Evolutionary conservation across 2,329 filamentous ascomycete species (phyloP).

Genomic region (Paecilomyces formosus): DNA sequence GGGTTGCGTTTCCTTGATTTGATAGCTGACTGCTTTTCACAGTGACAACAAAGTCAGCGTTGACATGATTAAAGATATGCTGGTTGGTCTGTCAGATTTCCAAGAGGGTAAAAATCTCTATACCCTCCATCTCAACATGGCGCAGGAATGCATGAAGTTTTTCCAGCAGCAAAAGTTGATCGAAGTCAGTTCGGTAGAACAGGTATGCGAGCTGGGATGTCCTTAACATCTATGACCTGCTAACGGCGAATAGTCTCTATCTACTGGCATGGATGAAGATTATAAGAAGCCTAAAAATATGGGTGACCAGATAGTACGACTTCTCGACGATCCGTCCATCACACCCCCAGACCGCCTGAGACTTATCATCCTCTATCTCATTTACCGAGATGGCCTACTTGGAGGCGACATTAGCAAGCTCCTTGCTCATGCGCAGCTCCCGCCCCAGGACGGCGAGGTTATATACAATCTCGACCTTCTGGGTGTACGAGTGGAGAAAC

Average conservation of each 20-base stretch:
- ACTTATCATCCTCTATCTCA: constrained; percentile 74
- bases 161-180: constrained; percentile 79
- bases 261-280: constrained; percentile 89
- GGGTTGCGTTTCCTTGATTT: neutral
- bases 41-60: constrained; percentile 65
- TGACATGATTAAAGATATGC: constrained; percentile 93
- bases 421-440: constrained; percentile 72
- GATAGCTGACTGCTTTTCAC: constrained; percentile 19
- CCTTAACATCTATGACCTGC: neutral
- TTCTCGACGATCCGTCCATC: constrained; percentile 80
- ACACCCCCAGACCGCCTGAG: constrained; percentile 68
- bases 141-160: constrained; percentile 90
- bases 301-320: constrained; percentile 72
- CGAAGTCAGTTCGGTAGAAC: constrained; percentile 82
- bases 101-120: constrained; percentile 94
- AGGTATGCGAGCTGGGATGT: constrained; percentile 40
- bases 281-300: constrained; percentile 84
- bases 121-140: constrained; percentile 91
- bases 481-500: constrained; percentile 64
- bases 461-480: constrained; percentile 71
- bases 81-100: constrained; percentile 89
- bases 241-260: constrained; percentile 52
- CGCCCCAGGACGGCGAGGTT: constrained; percentile 63
- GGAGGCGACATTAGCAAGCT: constrained; percentile 77
- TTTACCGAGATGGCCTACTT: constrained; percentile 81